Base-by-base conservation (phyloP, 306 rosid species). In the Ziziphus jujuba region DNA sequence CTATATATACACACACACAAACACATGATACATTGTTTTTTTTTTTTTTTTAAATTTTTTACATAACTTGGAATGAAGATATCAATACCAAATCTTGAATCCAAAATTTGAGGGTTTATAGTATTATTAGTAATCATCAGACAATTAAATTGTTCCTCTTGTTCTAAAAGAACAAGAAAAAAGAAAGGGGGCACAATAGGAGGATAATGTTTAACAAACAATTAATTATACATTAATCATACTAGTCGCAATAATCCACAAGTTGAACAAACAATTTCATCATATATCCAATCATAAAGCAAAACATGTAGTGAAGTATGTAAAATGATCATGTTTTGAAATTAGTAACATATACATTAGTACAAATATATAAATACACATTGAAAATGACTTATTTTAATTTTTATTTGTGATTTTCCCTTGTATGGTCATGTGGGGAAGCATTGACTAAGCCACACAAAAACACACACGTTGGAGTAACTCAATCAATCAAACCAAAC, bases 391-490 rank as follows among this genome's bases (percentile, higher is more conserved):
- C 5, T 7, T 11, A 23, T 25, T 5, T 56, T 3, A 43, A 47
- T 12, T 28, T 63, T 56, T 34, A 25, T 5, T 17, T 21, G 4
- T 9, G 14, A 12, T 9, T 19, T 48, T 1, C 17, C 58, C 36
- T 56, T 20, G 3, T 49, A 17, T 36, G 16, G 53, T 31, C n/a
- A 35, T 23, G 8, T 78, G 78, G 67, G 21, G 65, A 24, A 40
- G 64, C 85, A 67, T 36, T 84, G n/a, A n/a, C n/a, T 84, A 81
- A 77, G 85, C 68, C 59, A 33, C 67, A 59, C 57, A 59, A 56
- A 62, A 45, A 19, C 5, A 10, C 78, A 58, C 69, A 67, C 56
- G 78, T 72, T 58, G n/a, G 43, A 36, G 25, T 12, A 16, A 55
- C 36, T 55, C 77, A 25, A 21, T 19, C 56, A n/a, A 70, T 61